Base-by-base conservation (phyloP, 192 early-diverging fungal species). In the Linnemannia elongata region DNA sequence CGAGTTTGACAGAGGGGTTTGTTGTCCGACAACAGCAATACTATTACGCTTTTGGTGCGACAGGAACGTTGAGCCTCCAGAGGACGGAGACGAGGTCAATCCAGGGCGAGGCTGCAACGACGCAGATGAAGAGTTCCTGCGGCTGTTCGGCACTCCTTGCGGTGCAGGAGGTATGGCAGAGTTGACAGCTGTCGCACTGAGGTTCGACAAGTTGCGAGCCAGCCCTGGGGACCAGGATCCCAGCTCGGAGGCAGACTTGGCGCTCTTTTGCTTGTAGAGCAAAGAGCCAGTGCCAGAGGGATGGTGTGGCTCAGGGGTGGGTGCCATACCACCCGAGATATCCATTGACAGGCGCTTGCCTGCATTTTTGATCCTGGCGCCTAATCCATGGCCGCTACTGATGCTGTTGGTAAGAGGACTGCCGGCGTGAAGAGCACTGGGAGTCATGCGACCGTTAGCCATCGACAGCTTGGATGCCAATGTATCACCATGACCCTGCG, bases 251-350 rank as follows among this genome's bases (percentile, higher is more conserved):
- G 85, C 80, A 33, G 85, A 87, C 39, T 55, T 87, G 3, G 76
- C 42, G 17, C 57, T 78, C 42, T 81, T 81, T 76, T 87, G 85
- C 63, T 87, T 87, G 68, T 87, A 87, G 69, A 87, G 75, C 18
- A 78, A n/a, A 2, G 85, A 78, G 0, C 73, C 76, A 20, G 52
- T 45, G 9, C 70, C 77, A 15, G 54, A 45, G 2, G 36, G 75
- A 27, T 38, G 35, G 24, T 44, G 47, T 24, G 71, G 15, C 36
- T 74, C 71, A 17, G 54, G 72, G 33, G 13, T 55, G 18, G 55
- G 42, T 38, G 36, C 72, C 57, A 66, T 72, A 15, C 74, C 75
- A 17, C 39, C 44, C 4, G 84, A 81, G n/a, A 72, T 66, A 49
- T 87, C 85, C 41, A 81, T 69, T 5, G 85, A 87, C 15, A 87